A percentile compares a stretch with the other conserved stretches of the same genome.
phyloP scores from a whole-genome alignment of 2,329 filamentous ascomycete species.

The Falciphora oryzae region DNA sequence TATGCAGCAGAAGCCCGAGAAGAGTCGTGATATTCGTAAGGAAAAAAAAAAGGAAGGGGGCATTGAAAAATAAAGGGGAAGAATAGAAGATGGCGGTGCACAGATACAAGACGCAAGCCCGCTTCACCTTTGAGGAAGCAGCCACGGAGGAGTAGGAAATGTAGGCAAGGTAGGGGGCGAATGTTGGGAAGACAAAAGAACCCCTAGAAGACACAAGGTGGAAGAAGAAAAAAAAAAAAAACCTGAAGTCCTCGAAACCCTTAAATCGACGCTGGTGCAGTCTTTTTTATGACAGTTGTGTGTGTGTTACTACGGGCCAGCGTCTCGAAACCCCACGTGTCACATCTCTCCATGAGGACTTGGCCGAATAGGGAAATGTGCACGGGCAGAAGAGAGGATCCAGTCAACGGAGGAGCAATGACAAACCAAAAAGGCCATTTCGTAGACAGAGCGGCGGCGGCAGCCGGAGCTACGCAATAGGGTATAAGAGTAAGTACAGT shows the following conservation, averaged over 20 bases:
- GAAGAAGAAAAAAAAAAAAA: not conserved
- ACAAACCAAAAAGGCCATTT: not conserved
- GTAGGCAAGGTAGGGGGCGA: not conserved
- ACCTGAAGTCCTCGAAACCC: not conserved
- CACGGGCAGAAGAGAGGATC: not conserved
- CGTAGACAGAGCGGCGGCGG: not conserved
- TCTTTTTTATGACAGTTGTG: not conserved
- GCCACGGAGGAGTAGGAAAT: not conserved
- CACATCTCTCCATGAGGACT: not conserved
- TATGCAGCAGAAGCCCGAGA: too few relatives aligned
- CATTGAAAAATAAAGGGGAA: not conserved
- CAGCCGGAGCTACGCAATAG: too few relatives aligned
- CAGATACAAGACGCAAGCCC: too few relatives aligned
- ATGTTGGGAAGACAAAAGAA: not conserved
- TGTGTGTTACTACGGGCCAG: not conserved
- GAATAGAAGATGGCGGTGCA: not conserved
- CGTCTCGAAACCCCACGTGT: not conserved
- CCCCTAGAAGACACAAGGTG: not conserved
- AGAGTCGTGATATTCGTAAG: not conserved
- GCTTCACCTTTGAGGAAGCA: too few relatives aligned
- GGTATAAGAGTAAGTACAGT: not conserved
- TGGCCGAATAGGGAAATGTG: not conserved
- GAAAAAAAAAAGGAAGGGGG: not conserved
- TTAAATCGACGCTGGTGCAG: not conserved
- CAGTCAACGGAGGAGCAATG: not conserved